Conservation (phyloP, 768 basidiomycete species). For the Termitomyces sp. region DNA sequence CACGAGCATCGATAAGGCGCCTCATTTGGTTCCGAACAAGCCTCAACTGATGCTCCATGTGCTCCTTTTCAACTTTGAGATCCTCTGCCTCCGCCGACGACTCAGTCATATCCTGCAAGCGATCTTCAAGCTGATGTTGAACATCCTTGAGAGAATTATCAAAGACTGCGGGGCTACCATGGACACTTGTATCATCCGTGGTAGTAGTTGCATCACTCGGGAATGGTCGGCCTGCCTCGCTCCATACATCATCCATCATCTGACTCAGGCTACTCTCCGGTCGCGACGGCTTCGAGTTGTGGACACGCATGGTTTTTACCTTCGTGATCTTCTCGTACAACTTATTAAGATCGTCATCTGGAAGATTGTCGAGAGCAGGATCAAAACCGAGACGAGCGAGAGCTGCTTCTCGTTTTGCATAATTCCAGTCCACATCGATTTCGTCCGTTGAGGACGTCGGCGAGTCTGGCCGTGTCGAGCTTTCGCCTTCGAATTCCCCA, state of each 20-base stretch:
- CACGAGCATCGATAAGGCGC: slow-evolving; percentile 71
- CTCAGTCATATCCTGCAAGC: slow-evolving; percentile 56
- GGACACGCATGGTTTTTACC: slow-evolving; percentile 84
- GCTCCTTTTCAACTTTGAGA: slow-evolving; percentile 84
- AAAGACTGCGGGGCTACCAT: slow-evolving; percentile 58
- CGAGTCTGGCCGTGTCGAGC: slow-evolving; percentile 75
- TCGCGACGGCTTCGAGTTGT: slow-evolving; percentile 65
- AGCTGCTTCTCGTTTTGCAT: slow-evolving; percentile 92
- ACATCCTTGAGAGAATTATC: slow-evolving; percentile 65
- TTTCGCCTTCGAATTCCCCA: slow-evolving; percentile 58
- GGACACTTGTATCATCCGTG: slow-evolving; percentile 85
- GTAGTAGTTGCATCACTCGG: slow-evolving; percentile 65
- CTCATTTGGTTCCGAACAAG: slow-evolving; percentile 81
- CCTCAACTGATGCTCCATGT: slow-evolving; percentile 87
- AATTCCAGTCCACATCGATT: slow-evolving; percentile 94
- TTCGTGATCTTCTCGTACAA: slow-evolving; percentile 93
- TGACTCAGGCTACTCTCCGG: slow-evolving; percentile 89
- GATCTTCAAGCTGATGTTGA: slow-evolving; percentile 72
- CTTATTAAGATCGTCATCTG: slow-evolving; percentile 92
- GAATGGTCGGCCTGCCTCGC: slow-evolving; percentile 78
- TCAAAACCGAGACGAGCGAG: slow-evolving; percentile 83
- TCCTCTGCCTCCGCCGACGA: slow-evolving; percentile 73
- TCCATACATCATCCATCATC: slow-evolving; percentile 79
- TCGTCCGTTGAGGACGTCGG: slow-evolving; percentile 67
- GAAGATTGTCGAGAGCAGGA: slow-evolving; percentile 87